A percentile compares a stretch with the other conserved stretches of the same genome.
Evolutionary conservation across 371 early-diverging fungal genomes (phyloP).

Genomic region (Smittium culicis): DNA sequence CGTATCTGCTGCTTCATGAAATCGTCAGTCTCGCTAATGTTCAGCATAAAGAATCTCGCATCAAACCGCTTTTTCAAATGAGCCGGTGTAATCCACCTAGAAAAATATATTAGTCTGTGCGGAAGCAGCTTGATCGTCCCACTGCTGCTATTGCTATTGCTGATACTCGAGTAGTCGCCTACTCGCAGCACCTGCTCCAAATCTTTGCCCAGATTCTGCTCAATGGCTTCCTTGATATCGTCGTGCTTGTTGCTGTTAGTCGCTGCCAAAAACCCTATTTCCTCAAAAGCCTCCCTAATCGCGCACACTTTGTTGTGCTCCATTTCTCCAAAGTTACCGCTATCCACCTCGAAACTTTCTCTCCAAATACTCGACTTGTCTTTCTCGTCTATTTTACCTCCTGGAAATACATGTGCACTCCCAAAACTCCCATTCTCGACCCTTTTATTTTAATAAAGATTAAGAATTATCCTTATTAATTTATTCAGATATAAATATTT

Average conservation of each 20-base stretch:
- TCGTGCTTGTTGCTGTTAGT: not conserved
- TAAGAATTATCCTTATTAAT: not conserved
- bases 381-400: slow-evolving; percentile 20
- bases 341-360: not conserved
- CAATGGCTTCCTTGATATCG: not conserved
- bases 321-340: not conserved
- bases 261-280: slow-evolving; percentile 46
- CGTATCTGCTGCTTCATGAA: slow-evolving; percentile 15
- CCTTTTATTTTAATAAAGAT: slow-evolving; percentile 10
- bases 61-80: slow-evolving; percentile 50
- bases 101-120: slow-evolving; percentile 37
- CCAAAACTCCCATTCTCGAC: slow-evolving; percentile 19
- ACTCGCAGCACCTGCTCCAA: not conserved
- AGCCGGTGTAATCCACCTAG: slow-evolving; percentile 67
- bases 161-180: not conserved
- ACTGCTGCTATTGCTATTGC: slow-evolving; percentile 14
- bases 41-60: slow-evolving; percentile 56
- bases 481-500: not conserved
- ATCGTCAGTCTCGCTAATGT: slow-evolving; percentile 24
- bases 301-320: slow-evolving; percentile 42
- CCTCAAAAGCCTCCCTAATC: slow-evolving; percentile 70
- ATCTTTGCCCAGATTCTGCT: not conserved
- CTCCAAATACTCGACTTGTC: slow-evolving; percentile 10
- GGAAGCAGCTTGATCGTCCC: slow-evolving; percentile 34
- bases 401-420: slow-evolving; percentile 27